Percentiles rank a stretch among this genome's conserved stretches.
These are phyloP conservation scores for Saccharum officinarum DNA, from an alignment of 176 grass and related monocot species.

Conservation along the genomic window DNA sequence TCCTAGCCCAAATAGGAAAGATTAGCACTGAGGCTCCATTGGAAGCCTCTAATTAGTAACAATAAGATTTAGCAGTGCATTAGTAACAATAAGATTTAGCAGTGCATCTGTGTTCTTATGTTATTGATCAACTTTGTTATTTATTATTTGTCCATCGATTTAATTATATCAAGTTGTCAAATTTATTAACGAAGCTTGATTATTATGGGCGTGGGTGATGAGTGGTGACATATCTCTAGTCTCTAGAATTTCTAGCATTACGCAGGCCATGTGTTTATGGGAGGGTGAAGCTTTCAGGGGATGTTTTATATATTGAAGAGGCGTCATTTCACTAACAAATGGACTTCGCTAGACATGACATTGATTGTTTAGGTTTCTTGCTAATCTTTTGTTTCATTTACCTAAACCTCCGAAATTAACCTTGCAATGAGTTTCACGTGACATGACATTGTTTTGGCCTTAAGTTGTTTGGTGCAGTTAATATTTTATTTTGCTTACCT, in stretches of 20 bases:
- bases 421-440: background rate
- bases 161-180: background rate
- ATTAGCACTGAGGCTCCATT: too few species aligned
- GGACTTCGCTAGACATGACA: background rate
- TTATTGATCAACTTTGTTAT: background rate
- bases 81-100: too few species aligned
- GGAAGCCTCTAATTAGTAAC: too few species aligned
- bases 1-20: too few species aligned
- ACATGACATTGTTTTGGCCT: background rate
- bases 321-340: background rate
- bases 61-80: too few species aligned
- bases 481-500: background rate
- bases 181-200: background rate
- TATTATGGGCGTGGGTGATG: background rate
- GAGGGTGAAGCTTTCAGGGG: background rate
- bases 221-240: background rate
- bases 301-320: background rate
- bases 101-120: background rate
- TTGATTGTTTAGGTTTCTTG: background rate
- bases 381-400: constrained; percentile 8
- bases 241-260: background rate
- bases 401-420: background rate
- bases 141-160: background rate
- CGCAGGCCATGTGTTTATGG: background rate
- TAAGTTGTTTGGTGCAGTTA: background rate